A percentile compares a stretch with the other conserved stretches of the same genome.
These are phyloP conservation scores for Sicyos edulis DNA, from an alignment of 306 rosid genomes.

Conservation along the genomic window DNA sequence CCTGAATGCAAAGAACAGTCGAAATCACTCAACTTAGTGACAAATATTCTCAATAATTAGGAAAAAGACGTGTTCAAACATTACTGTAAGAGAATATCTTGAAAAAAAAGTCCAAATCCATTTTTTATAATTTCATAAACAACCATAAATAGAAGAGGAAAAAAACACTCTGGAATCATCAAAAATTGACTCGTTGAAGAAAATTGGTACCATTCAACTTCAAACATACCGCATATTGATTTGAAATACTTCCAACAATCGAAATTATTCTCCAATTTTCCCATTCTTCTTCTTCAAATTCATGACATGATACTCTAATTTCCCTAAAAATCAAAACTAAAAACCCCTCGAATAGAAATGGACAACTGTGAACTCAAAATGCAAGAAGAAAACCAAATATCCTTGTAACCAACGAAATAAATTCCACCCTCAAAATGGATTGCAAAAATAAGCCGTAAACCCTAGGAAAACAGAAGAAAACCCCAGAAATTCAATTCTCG, in stretches of 20 bases:
- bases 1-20: neutral
- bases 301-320: neutral
- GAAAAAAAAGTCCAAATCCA: neutral
- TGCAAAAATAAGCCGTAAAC: neutral
- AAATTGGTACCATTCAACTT: neutral
- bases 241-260: neutral
- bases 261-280: neutral
- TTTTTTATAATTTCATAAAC: no score
- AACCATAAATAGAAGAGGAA: no score
- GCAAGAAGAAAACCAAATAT: neutral
- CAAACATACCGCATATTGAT: neutral
- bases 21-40: neutral
- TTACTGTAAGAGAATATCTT: neutral
- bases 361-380: neutral
- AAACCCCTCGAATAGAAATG: neutral
- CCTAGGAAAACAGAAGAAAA: neutral
- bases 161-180: no score
- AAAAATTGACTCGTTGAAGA: neutral
- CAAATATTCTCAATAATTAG: neutral
- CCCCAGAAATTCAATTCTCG: neutral
- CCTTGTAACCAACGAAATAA: neutral
- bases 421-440: constrained; percentile 2
- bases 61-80: neutral
- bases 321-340: neutral
- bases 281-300: neutral